These are phyloP conservation scores for Scenedesmus sp. DNA, from an alignment of 163 green algal species.

Conservation along the genomic window DNA sequence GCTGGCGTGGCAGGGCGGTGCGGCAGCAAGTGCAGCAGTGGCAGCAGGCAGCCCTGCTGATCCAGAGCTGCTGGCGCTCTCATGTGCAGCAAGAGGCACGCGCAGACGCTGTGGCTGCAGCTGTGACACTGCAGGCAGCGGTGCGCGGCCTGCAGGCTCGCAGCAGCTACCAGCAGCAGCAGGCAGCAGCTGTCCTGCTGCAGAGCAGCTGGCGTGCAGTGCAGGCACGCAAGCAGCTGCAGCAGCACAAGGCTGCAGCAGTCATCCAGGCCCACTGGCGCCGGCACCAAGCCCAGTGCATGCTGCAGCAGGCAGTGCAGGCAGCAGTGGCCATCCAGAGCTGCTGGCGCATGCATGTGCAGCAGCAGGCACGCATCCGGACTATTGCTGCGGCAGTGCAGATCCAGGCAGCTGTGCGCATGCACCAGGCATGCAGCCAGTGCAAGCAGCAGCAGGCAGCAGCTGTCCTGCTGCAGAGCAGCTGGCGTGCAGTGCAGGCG, in stretches of 20 bases:
- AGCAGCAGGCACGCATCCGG: not conserved
- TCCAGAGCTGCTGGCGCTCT: conserved; percentile 30
- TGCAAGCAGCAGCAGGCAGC: not conserved
- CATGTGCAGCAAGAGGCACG: conserved; percentile 10
- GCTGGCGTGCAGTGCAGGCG: conserved; percentile 39
- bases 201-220: conserved; percentile 55
- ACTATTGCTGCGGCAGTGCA: not conserved
- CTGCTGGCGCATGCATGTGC: conserved; percentile 15
- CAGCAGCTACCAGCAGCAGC: not conserved
- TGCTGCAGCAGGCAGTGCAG: not conserved
- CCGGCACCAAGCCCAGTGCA: conserved; percentile 30
- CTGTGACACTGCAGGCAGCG: conserved; percentile 36
- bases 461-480: conserved; percentile 52
- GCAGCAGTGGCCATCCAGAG: conserved; percentile 30
- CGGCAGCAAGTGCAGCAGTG: conserved; percentile 14
- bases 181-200: conserved; percentile 38
- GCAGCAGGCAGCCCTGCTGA: not conserved
- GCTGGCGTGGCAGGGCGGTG: conserved; percentile 38
- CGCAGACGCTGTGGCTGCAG: not conserved
- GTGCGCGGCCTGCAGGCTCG: conserved; percentile 47
- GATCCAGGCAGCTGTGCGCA: conserved; percentile 41
- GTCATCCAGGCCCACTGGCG: conserved; percentile 57
- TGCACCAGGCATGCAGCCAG: conserved; percentile 39
- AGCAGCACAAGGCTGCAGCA: conserved; percentile 21
- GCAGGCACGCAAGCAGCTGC: conserved; percentile 9